These are phyloP conservation scores for Ramularia endophylla DNA, from an alignment of 2,329 filamentous ascomycete genomes.

Conservation along the genomic window DNA sequence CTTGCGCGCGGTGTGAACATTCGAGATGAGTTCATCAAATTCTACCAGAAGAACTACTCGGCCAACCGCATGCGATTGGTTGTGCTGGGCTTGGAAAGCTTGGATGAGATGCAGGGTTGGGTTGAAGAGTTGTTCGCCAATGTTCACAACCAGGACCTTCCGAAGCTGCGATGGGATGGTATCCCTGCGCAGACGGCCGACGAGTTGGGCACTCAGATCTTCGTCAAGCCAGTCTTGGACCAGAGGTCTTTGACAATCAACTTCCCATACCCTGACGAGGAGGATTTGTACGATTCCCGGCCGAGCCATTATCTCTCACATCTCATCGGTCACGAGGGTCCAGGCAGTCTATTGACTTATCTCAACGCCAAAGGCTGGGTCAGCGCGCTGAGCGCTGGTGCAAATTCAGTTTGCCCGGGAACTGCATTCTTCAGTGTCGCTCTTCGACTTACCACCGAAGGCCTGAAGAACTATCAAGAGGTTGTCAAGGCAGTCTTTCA, in stretches of 20 bases:
- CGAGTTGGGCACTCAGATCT: conserved; percentile 65
- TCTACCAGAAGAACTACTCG: conserved; percentile 84
- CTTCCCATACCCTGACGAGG: conserved; percentile 83
- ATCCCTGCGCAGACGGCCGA: conserved; percentile 54
- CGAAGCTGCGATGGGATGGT: conserved; percentile 61
- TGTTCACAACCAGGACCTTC: conserved; percentile 74
- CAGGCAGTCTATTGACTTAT: conserved; percentile 84
- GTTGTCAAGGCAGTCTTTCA: conserved; percentile 81
- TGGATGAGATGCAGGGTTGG: conserved; percentile 81
- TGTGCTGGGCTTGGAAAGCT: conserved; percentile 70
- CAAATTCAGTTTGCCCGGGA: conserved; percentile 70
- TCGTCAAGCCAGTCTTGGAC: conserved; percentile 90
- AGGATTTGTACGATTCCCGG: conserved; percentile 69
- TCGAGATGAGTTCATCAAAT: conserved; percentile 85
- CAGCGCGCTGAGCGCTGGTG: conserved; percentile 72
- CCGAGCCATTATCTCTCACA: conserved; percentile 84
- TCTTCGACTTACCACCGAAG: conserved; percentile 77
- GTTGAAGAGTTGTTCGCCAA: conserved; percentile 74
- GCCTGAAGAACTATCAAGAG: conserved; percentile 73
- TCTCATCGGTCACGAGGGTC: conserved; percentile 85
- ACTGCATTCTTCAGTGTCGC: conserved; percentile 74
- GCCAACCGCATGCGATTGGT: conserved; percentile 92
- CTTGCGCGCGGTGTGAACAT: conserved; percentile 76
- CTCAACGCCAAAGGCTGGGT: conserved; percentile 89
- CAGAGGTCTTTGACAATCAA: conserved; percentile 70